A percentile compares a stretch with the other conserved stretches of the same genome.
Evolutionary conservation across 306 rosid species (phyloP).

Genomic region (Carpinus fangiana): DNA sequence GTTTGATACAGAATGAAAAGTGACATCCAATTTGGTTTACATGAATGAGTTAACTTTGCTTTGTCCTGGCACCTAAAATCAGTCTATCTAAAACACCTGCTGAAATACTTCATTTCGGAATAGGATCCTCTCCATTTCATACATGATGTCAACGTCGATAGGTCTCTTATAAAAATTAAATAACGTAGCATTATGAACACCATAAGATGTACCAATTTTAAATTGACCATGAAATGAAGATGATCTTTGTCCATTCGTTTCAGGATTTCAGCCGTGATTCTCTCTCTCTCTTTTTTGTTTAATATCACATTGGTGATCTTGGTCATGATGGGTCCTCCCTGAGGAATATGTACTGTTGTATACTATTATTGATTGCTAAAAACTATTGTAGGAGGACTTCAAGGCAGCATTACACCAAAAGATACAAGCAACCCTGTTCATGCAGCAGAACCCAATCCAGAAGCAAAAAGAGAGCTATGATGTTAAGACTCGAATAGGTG

Average conservation of each 20-base stretch:
- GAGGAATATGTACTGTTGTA: not conserved
- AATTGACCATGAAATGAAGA: too few relatives aligned
- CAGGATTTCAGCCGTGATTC: not conserved
- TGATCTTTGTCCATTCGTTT: not conserved
- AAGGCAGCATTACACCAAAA: conserved; percentile 52
- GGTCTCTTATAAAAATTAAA: too few relatives aligned
- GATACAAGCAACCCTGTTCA: conserved; percentile 60
- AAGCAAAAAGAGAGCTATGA: conserved; percentile 65
- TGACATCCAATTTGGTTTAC: not conserved
- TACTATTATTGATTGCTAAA: conserved; percentile 25
- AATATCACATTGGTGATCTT: not conserved
- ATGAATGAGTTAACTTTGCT: not conserved
- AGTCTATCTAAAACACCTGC: not conserved
- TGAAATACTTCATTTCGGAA: not conserved
- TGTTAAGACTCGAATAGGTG: conserved; percentile 28
- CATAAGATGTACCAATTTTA: too few relatives aligned
- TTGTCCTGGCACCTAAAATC: not conserved
- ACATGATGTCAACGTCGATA: too few relatives aligned
- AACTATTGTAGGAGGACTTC: conserved; percentile 58
- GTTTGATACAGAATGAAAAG: not conserved
- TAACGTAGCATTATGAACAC: too few relatives aligned
- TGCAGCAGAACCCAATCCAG: conserved; percentile 51
- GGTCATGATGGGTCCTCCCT: conserved; percentile 3
- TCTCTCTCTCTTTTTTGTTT: not conserved
- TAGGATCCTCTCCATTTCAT: too few relatives aligned